Conservation (phyloP, 108 stramenopile genomes). For the Nitzschia sp. region DNA sequence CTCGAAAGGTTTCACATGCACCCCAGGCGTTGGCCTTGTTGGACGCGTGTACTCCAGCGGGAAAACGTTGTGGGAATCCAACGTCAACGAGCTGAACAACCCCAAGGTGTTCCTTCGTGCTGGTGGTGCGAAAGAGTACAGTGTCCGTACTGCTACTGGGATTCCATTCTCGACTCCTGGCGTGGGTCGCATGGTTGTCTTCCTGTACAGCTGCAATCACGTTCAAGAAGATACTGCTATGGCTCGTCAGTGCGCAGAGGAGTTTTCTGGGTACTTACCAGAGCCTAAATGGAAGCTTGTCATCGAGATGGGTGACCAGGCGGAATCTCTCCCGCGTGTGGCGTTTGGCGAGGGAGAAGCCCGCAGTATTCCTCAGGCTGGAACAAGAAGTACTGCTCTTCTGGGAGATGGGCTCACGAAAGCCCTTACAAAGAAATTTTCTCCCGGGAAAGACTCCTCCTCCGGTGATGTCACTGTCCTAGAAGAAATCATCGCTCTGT, state of each 20-base stretch:
- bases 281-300: constrained; percentile 66
- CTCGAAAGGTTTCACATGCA: constrained; percentile 54
- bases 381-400: no score
- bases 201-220: constrained; percentile 52
- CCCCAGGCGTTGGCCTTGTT: constrained; percentile 58
- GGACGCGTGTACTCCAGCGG: constrained; percentile 56
- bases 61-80: constrained; percentile 46
- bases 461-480: no score
- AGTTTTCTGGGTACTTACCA: constrained; percentile 40
- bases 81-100: constrained; percentile 32
- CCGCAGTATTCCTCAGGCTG: no score
- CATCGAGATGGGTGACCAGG: constrained; percentile 39
- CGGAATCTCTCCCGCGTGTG: neutral
- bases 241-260: constrained; percentile 27
- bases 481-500: no score
- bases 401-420: no score
- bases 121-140: constrained; percentile 63
- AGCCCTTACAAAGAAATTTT: no score
- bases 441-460: no score
- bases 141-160: constrained; percentile 57
- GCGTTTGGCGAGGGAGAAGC: no score
- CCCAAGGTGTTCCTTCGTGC: constrained; percentile 55
- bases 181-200: constrained; percentile 60
- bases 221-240: constrained; percentile 36
- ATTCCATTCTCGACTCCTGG: constrained; percentile 45